A percentile compares a stretch with the other conserved stretches of the same genome.
Evolutionary conservation across 768 basidiomycete species (phyloP).

Genomic region (Auricularia sp.): DNA sequence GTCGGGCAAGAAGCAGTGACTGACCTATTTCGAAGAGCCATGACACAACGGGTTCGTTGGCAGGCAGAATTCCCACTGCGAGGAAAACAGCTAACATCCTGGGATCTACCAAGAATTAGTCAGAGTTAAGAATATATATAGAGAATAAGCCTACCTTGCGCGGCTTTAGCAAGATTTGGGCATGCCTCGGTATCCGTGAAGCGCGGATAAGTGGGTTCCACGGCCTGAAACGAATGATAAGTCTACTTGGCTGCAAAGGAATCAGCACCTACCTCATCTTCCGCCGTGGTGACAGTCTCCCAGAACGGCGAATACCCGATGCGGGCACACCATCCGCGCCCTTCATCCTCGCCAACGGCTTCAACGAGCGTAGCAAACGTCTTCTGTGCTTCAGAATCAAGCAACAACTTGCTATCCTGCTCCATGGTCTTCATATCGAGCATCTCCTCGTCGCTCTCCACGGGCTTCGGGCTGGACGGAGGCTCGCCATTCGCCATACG

Average conservation of each 20-base stretch:
- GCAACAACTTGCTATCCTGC: slow-evolving; percentile 8
- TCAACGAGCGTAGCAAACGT: neutral
- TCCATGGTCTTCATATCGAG: neutral
- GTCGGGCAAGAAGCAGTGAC: neutral
- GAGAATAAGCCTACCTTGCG: too few relatives aligned
- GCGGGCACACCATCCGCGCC: neutral
- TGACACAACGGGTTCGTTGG: slow-evolving; percentile 22
- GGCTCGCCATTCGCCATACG: neutral
- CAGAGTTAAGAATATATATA: too few relatives aligned
- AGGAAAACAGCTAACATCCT: neutral
- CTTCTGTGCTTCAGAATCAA: slow-evolving; percentile 11
- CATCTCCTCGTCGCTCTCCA: neutral
- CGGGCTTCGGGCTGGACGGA: neutral
- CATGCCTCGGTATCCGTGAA: too few relatives aligned
- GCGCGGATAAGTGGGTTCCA: too few relatives aligned
- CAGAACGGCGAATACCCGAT: slow-evolving; percentile 18
- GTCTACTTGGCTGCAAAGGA: too few relatives aligned
- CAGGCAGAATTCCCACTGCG: slow-evolving; percentile 22
- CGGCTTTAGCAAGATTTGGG: too few relatives aligned
- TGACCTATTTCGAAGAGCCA: slow-evolving; percentile 37
- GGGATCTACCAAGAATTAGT: too few relatives aligned
- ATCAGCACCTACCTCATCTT: neutral
- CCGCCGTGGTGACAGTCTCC: slow-evolving; percentile 13
- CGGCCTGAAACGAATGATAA: too few relatives aligned
- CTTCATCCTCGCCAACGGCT: neutral